Evolutionary conservation across 306 rosid species (phyloP).

Genomic region (Fragaria vesca): DNA sequence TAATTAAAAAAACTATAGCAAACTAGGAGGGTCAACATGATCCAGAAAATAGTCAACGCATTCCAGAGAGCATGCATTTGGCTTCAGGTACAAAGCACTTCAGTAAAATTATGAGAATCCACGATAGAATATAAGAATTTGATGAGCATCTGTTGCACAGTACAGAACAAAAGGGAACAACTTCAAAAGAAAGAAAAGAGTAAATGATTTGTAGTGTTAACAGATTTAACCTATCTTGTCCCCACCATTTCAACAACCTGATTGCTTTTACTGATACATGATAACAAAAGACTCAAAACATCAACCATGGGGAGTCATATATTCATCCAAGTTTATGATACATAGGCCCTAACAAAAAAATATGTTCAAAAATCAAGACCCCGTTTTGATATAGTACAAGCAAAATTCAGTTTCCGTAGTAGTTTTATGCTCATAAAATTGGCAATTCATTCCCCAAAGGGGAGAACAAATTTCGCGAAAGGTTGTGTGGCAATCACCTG

Average conservation of each 20-base stretch:
- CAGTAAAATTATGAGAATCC: not conserved
- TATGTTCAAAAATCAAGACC: not conserved
- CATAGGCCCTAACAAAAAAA: not conserved
- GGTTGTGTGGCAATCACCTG: conserved; percentile 30
- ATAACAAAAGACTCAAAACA: not conserved
- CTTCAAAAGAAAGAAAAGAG: conserved; percentile 8
- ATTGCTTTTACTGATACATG: not conserved
- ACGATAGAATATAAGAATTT: not conserved
- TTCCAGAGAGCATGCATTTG: not conserved
- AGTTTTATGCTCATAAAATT: not conserved
- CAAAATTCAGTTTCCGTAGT: not conserved
- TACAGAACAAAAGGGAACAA: not conserved
- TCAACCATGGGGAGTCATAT: not conserved
- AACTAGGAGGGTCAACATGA: not conserved
- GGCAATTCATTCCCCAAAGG: not conserved
- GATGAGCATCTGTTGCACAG: not conserved
- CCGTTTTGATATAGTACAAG: not conserved
- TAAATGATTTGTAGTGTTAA: not conserved
- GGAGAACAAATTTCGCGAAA: not conserved
- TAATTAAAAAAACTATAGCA: not conserved
- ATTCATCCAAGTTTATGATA: not conserved
- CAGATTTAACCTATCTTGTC: not conserved
- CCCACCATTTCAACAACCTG: conserved; percentile 16
- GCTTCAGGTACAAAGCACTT: not conserved
- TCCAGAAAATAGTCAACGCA: not conserved